phyloP scores from a whole-genome alignment of 148 eudicot species.

The Beta vulgaris region DNA sequence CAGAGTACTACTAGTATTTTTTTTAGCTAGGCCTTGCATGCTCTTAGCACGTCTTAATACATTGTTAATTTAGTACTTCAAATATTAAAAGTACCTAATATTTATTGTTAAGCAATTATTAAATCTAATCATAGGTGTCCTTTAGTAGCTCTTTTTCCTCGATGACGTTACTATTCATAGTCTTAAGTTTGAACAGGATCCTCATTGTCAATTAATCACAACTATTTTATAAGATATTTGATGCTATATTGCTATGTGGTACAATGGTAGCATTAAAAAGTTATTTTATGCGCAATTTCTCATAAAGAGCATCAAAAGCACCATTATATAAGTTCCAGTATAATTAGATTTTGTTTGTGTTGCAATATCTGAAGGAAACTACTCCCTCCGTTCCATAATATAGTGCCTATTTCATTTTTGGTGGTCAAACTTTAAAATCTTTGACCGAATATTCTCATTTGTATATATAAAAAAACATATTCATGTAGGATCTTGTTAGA shows the following conservation, averaged over 20 bases:
- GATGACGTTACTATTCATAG: neutral
- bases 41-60: slow-evolving; percentile 26
- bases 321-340: too few relatives aligned
- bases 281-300: slow-evolving; percentile 5
- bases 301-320: neutral
- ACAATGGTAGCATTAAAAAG: neutral
- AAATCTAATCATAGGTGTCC: slow-evolving; percentile 5
- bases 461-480: too few relatives aligned
- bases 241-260: too few relatives aligned
- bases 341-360: too few relatives aligned
- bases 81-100: neutral
- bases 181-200: slow-evolving; percentile 19
- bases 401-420: too few relatives aligned
- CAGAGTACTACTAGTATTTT: neutral
- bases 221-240: neutral
- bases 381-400: too few relatives aligned
- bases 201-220: neutral
- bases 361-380: too few relatives aligned
- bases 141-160: slow-evolving; percentile 4
- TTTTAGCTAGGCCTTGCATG: slow-evolving; percentile 26
- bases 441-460: too few relatives aligned
- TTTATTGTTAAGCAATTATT: neutral
- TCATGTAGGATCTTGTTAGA: too few relatives aligned
- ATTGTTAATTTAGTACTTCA: neutral
- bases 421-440: too few relatives aligned